Conservation (phyloP, 2,329 filamentous ascomycete genomes). For the Ascosphaera pollenicola region DNA sequence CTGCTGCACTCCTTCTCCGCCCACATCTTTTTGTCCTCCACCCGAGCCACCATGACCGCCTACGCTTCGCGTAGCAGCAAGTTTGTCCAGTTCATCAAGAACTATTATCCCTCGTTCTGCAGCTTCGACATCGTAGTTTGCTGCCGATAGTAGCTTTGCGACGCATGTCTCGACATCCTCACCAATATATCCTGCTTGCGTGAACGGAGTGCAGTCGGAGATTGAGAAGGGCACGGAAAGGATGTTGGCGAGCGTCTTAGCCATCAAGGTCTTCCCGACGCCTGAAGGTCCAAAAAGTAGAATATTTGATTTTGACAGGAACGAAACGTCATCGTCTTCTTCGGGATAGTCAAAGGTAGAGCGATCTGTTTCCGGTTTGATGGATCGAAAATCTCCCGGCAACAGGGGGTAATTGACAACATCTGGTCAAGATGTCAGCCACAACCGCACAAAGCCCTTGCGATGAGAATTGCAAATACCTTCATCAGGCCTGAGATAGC, state of each 20-base stretch:
- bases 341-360: neutral
- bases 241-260: slow-evolving; percentile 68
- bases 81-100: slow-evolving; percentile 93
- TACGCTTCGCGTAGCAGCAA: slow-evolving; percentile 52
- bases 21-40: slow-evolving; percentile 48
- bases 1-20: slow-evolving; percentile 91
- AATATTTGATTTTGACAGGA: slow-evolving; percentile 86
- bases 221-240: slow-evolving; percentile 93
- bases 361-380: neutral
- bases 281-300: slow-evolving; percentile 79
- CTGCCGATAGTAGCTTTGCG: slow-evolving; percentile 68
- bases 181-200: slow-evolving; percentile 91
- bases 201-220: slow-evolving; percentile 88
- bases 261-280: slow-evolving; percentile 90
- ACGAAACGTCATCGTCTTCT: slow-evolving; percentile 8
- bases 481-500: neutral
- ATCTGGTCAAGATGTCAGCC: neutral
- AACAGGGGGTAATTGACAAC: neutral
- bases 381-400: neutral
- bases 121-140: slow-evolving; percentile 67
- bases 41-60: slow-evolving; percentile 44
- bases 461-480: neutral
- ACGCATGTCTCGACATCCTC: slow-evolving; percentile 96
- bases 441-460: neutral
- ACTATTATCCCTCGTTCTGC: slow-evolving; percentile 88